Conservation (phyloP, 768 basidiomycete species). For the Cystobasidium onofrii region DNA sequence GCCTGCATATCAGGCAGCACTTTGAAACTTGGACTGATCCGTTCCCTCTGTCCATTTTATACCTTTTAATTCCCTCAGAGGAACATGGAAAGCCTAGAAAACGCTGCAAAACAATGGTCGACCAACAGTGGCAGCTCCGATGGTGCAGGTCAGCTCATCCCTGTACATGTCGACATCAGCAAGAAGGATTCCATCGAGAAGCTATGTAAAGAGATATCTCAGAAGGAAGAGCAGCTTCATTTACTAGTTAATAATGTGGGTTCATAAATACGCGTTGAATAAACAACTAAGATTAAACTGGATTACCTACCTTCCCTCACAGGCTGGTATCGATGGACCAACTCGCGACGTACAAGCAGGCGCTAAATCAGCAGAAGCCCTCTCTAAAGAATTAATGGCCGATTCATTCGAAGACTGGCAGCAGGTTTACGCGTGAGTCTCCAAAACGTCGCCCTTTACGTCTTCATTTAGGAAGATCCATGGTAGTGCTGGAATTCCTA, state of each 20-base stretch:
- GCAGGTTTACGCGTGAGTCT: neutral
- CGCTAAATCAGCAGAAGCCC: slow-evolving; percentile 2
- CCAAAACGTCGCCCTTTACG: neutral
- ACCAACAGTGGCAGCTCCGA: no score
- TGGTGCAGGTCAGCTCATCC: slow-evolving; percentile 24
- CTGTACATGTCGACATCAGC: slow-evolving; percentile 19
- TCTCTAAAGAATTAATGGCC: neutral
- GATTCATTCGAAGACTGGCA: slow-evolving; percentile 20
- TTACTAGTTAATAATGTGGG: slow-evolving; percentile 16
- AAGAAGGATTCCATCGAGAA: slow-evolving; percentile 26
- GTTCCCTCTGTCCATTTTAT: neutral
- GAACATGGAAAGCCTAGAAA: slow-evolving; percentile 15
- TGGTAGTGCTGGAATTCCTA: no score
- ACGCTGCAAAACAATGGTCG: slow-evolving; percentile 28
- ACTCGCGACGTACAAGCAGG: neutral
- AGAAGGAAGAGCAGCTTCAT: slow-evolving; percentile 27
- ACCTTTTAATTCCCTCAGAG: neutral
- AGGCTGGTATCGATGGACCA: slow-evolving; percentile 17
- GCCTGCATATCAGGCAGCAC: no score
- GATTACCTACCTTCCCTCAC: no score
- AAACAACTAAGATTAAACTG: no score
- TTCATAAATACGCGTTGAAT: neutral
- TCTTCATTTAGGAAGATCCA: neutral
- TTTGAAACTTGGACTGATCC: neutral
- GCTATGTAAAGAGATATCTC: slow-evolving; percentile 21